Evolutionary conservation across 2,329 filamentous ascomycete genomes (phyloP), one percentile per base, ranked within the genome.

Genomic region (Colletotrichum liaoningense): DNA sequence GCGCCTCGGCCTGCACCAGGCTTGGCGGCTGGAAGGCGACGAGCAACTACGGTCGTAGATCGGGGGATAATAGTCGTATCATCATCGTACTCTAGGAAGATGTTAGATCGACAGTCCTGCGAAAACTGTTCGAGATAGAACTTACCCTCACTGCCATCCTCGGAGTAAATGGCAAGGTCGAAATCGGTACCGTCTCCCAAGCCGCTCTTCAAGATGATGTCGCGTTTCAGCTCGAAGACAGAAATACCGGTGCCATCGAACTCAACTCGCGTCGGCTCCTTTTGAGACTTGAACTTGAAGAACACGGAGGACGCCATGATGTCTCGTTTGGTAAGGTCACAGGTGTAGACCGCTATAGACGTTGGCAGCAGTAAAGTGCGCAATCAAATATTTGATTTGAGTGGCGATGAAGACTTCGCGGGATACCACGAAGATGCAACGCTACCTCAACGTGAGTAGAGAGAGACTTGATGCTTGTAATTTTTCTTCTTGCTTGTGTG

Each of bases 231-330:
- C 82, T 99, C 97, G 85, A 98, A 99, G 76, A 98, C 97, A 75
- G 96, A 98, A 81, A 98, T 97, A 84, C 95, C 95, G 79, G 96
- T 98, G 81, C 97, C 97, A 85, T 99, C 96, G 84, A 99, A 98
- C 81, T 95, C 94, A 79, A 99, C 95, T 81, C 95, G 92, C 71
- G 95, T 95, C 74, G 95, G 94, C 82, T 98, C 97, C 87, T 95
- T 98, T 82, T 97, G 95, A 78, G 96, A 98, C 87, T 98, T 98
- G 92, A 99, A 99, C 87, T 98, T 98, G 94, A 98, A 99, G 86
- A 98, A 98, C 81, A 99, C 97, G 77, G 95, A 98, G 70, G 97
- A 98, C 82, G 95, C 91, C 95, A 98, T 98, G 80, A 80, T 91
- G 86, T 63, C 49, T 65, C 26, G 52, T 26, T 22, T 64, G 11